These are phyloP conservation scores for Boletus pseudo-olivaceus DNA, from an alignment of 768 basidiomycete species.

Conservation along the genomic window DNA sequence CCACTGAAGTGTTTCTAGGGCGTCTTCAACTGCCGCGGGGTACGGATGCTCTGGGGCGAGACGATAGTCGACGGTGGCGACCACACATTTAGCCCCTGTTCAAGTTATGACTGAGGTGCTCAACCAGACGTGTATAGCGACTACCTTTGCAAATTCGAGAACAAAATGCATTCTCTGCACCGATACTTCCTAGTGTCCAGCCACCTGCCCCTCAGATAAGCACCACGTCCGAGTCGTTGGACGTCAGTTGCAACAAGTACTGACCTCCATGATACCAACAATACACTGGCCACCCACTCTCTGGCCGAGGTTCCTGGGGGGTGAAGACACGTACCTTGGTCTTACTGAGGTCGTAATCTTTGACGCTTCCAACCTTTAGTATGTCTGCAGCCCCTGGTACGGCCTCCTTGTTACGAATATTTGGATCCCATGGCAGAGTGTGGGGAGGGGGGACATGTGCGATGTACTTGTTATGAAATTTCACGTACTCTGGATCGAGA, in stretches of 20 bases:
- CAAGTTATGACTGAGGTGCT: not conserved
- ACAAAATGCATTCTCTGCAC: constrained; percentile 56
- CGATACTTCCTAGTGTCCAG: constrained; percentile 71
- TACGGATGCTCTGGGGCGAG: constrained; percentile 35
- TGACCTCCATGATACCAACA: constrained; percentile 74
- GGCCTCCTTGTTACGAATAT: constrained; percentile 47
- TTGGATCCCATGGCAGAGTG: constrained; percentile 59
- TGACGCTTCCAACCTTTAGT: constrained; percentile 50
- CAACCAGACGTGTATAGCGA: not conserved
- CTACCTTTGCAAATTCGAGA: constrained; percentile 30
- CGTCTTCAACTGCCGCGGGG: constrained; percentile 33
- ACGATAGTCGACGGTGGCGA: constrained; percentile 32
- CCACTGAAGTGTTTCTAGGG: constrained; percentile 36
- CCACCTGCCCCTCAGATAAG: constrained; percentile 45
- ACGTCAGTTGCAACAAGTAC: constrained; percentile 4
- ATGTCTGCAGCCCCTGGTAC: constrained; percentile 58
- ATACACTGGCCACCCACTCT: constrained; percentile 65
- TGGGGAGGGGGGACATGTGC: constrained; percentile 48
- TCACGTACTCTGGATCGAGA: constrained; percentile 65
- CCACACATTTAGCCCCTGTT: constrained; percentile 32
- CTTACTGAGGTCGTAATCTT: constrained; percentile 51
- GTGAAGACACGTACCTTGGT: constrained; percentile 62
- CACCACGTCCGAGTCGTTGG: not conserved
- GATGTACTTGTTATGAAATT: constrained; percentile 54
- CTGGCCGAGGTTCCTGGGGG: constrained; percentile 47